These are phyloP conservation scores for Solanum rostratum DNA, from an alignment of 257 asterid species.

Conservation along the genomic window DNA sequence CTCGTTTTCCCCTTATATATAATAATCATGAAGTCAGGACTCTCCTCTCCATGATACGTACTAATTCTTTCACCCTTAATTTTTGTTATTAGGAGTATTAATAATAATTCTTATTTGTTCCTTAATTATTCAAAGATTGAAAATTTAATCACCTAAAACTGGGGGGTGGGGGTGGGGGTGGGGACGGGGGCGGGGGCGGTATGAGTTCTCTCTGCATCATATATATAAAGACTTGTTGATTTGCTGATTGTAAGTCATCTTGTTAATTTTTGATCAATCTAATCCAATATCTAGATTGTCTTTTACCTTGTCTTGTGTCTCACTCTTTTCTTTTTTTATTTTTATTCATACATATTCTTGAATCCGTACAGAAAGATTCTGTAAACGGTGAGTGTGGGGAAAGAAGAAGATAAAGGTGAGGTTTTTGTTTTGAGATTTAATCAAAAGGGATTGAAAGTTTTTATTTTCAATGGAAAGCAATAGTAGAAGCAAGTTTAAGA, in stretches of 20 bases:
- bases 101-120: not conserved
- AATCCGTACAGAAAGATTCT: not conserved
- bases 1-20: not conserved
- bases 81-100: not conserved
- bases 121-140: not conserved
- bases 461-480: slow-evolving; percentile 38
- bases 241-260: slow-evolving; percentile 2
- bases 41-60: not conserved
- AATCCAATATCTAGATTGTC: slow-evolving; percentile 18
- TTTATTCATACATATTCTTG: not conserved
- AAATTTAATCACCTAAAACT: not conserved
- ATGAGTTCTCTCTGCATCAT: not conserved
- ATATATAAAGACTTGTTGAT: not conserved
- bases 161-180: too few species aligned
- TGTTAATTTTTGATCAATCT: slow-evolving; percentile 3
- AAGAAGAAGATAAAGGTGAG: not conserved
- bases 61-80: not conserved
- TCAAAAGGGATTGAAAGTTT: not conserved
- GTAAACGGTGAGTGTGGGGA: not conserved
- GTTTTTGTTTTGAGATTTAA: not conserved
- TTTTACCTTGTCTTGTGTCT: slow-evolving; percentile 6
- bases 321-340: slow-evolving; percentile 1
- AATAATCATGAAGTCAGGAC: not conserved
- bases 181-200: too few species aligned
- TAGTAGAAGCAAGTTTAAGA: slow-evolving; percentile 64